Base-by-base conservation (phyloP, 2,329 filamentous ascomycete genomes). In the Aspergillus chevalieri region DNA sequence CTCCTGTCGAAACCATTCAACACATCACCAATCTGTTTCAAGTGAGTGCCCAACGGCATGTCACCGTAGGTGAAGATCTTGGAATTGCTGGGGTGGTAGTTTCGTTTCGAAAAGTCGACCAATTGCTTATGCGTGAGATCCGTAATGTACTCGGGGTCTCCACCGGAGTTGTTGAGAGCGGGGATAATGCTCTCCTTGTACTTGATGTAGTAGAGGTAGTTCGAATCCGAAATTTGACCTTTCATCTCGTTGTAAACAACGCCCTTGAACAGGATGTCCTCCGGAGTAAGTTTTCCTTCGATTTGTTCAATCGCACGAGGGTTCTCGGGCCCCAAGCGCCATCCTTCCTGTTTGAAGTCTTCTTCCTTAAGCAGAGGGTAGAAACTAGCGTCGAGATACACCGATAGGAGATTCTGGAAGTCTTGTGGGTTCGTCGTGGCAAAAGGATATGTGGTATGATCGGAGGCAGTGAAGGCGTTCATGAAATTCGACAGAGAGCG, bases 211-310 rank as follows among this genome's bases (percentile, higher is more conserved):
- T 89, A 98, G 1, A 97, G 76, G 63, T 98, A 98, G 57, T 89
- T 89, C 6, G 92, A 90, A 68, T 98, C 93, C 2, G 93, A 97
- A 85, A 97, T 95, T 65, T 96, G 91, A 0, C 93, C 93, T 73
- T 98, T 98, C 93, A 98, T 98, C 74, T 98, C 93, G 63, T 98
- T 98, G 74, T 97, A 97, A 1, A 97, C 92, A 1, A 97, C 93
- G 22, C 92, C 92, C 74, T 97, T 97, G 78, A 97, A 97, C 0
- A 95, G 88, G 41, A 73, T 67, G 44, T 73, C 71, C 17, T 70
- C 68, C 36, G 95, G 73, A 56, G 68, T 61, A 66, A 75, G 53
- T 68, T 77, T 52, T 55, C 73, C 60, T 60, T 71, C 53, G 50
- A 73, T 59, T 55, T 73, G 56, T 49, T 74, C 74, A 47, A 79